phyloP scores from a whole-genome alignment of 164 flowering plant species.

The Akebia trifoliata region DNA sequence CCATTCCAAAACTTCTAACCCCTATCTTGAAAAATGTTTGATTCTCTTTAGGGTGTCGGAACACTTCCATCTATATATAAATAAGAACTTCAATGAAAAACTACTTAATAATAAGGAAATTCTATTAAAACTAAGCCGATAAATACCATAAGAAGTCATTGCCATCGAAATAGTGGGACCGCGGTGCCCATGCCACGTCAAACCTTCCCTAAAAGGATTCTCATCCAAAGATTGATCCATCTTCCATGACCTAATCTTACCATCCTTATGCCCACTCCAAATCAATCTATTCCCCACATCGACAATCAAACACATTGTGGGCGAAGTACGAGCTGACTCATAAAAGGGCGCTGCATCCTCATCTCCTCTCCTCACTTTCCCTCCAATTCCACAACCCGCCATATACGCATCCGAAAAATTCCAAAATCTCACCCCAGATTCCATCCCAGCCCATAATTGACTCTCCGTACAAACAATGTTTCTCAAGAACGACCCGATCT shows the following conservation, averaged over 20 bases:
- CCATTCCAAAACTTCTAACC: no score
- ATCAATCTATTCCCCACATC: conserved; percentile 62
- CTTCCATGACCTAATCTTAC: conserved; percentile 88
- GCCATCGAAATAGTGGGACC: conserved; percentile 70
- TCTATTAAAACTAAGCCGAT: neutral
- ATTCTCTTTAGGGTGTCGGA: no score
- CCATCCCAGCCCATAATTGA: conserved; percentile 94
- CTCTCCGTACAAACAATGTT: conserved; percentile 59
- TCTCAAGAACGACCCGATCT: conserved; percentile 66
- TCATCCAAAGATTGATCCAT: conserved; percentile 53
- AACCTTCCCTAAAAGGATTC: conserved; percentile 52
- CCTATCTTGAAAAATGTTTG: no score
- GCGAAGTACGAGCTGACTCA: conserved; percentile 56
- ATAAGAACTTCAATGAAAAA: neutral
- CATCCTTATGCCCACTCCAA: conserved; percentile 97
- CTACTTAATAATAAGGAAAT: neutral
- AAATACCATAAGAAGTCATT: conserved; percentile 67
- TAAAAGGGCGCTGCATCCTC: conserved; percentile 78
- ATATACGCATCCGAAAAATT: conserved; percentile 39
- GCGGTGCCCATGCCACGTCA: conserved; percentile 83
- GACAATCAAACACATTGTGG: conserved; percentile 55
- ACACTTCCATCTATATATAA: no score
- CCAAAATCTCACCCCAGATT: conserved; percentile 69
- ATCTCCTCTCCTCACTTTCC: conserved; percentile 52
- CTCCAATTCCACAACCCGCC: conserved; percentile 40